Evolutionary conservation across 768 basidiomycete species (phyloP).

Genomic region (Kwoniella heveanensis): DNA sequence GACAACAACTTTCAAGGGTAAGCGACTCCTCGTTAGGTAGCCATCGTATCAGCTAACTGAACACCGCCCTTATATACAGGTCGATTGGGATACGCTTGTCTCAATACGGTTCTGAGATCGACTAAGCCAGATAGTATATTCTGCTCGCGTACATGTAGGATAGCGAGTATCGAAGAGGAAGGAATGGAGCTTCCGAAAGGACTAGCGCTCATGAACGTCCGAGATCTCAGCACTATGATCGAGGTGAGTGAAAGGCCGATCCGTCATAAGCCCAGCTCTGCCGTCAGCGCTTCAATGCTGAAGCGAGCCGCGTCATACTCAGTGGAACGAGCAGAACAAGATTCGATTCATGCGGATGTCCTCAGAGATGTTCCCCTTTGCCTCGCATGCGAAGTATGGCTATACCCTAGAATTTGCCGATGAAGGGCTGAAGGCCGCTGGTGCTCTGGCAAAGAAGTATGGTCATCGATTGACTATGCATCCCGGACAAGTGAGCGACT

Average conservation of each 20-base stretch:
- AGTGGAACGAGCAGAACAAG: slow-evolving; percentile 86
- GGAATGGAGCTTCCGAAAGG: slow-evolving; percentile 82
- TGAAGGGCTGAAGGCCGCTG: slow-evolving; percentile 64
- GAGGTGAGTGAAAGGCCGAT: slow-evolving; percentile 54
- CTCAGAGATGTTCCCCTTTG: slow-evolving; percentile 91
- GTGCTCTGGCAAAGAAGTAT: slow-evolving; percentile 68
- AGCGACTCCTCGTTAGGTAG: slow-evolving; percentile 4
- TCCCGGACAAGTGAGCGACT: slow-evolving; percentile 73
- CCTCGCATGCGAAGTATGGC: slow-evolving; percentile 71
- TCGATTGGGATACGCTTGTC: slow-evolving; percentile 60
- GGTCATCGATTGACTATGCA: slow-evolving; percentile 82
- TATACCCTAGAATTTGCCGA: slow-evolving; percentile 79
- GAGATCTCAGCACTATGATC: slow-evolving; percentile 72
- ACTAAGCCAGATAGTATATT: slow-evolving; percentile 73
- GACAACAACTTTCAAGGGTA: slow-evolving; percentile 66
- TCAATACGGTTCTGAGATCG: slow-evolving; percentile 69
- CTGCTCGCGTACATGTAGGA: slow-evolving; percentile 64
- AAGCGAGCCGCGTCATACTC: too few species aligned
- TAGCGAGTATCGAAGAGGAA: slow-evolving; percentile 76
- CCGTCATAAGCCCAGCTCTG: too few species aligned
- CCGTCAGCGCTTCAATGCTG: too few species aligned
- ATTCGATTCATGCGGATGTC: slow-evolving; percentile 88
- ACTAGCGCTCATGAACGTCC: slow-evolving; percentile 71
- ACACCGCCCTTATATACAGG: slow-evolving; percentile 56
- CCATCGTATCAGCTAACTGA: too few species aligned